phyloP scores from a whole-genome alignment of 2,329 filamentous ascomycete genomes.

The Sporothrix humicola region DNA sequence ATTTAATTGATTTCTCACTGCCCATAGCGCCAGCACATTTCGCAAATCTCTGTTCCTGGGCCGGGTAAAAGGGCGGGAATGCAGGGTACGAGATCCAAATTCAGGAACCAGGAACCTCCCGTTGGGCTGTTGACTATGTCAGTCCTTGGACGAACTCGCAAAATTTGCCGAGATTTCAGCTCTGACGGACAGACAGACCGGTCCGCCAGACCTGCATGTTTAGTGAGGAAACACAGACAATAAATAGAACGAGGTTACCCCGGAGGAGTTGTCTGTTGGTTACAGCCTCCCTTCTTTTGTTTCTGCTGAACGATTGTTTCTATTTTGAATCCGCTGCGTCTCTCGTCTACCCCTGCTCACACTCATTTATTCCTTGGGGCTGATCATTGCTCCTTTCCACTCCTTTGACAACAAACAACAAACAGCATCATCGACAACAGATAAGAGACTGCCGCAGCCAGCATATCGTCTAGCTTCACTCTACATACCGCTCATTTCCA shows the following conservation, averaged over 20 bases:
- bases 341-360: conserved; percentile 6
- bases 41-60: conserved; percentile 15
- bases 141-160: no score
- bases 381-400: conserved; percentile 24
- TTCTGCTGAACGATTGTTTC: neutral
- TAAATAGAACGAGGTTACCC: conserved; percentile 13
- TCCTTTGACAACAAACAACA: neutral
- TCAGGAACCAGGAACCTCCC: conserved; percentile 20
- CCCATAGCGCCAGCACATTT: neutral
- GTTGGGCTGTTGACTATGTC: neutral
- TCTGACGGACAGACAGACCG: no score
- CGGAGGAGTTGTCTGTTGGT: neutral
- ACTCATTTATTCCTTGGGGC: neutral
- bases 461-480: neutral
- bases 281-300: neutral
- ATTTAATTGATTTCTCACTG: no score
- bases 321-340: neutral
- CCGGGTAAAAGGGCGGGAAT: conserved; percentile 1
- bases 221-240: neutral
- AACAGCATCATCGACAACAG: neutral
- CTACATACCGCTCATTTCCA: neutral
- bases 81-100: neutral
- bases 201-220: neutral
- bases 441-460: neutral
- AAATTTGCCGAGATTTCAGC: no score